phyloP scores from a whole-genome alignment of 345 rosid genomes.

The Kernera saxatilis region DNA sequence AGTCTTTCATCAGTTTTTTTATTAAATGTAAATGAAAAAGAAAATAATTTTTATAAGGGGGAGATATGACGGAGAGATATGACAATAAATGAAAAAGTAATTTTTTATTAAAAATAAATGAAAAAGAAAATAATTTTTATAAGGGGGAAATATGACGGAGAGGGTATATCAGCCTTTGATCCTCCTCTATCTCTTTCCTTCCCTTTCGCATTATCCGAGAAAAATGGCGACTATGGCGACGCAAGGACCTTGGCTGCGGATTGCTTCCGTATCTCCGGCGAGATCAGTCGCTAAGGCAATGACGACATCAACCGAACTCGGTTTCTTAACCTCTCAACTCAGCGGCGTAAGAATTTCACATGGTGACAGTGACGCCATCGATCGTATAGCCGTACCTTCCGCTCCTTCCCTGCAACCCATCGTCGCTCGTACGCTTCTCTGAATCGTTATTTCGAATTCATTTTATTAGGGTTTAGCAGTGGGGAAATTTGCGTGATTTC shows the following conservation, averaged over 20 bases:
- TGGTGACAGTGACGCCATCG: neutral
- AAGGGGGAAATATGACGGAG: too few relatives aligned
- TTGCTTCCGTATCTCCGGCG: neutral
- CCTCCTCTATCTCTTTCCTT: too few relatives aligned
- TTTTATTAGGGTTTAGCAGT: neutral
- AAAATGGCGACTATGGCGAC: slow-evolving; percentile 5
- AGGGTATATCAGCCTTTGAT: too few relatives aligned
- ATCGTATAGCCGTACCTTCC: neutral
- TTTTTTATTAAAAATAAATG: too few relatives aligned
- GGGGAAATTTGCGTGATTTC: neutral
- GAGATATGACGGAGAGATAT: too few relatives aligned
- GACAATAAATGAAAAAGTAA: too few relatives aligned
- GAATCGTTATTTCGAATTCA: neutral
- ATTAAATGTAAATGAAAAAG: too few relatives aligned
- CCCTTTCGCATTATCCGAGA: neutral
- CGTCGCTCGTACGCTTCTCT: neutral
- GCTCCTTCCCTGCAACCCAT: neutral
- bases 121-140: too few relatives aligned
- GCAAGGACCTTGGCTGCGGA: neutral
- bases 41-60: too few relatives aligned
- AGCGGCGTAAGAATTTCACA: slow-evolving; percentile 4
- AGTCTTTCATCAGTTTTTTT: too few relatives aligned
- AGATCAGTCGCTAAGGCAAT: neutral
- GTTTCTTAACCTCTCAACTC: neutral
- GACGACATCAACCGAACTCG: neutral